phyloP scores from a whole-genome alignment of 192 early-diverging fungal species.

The Glomus cerebriforme region DNA sequence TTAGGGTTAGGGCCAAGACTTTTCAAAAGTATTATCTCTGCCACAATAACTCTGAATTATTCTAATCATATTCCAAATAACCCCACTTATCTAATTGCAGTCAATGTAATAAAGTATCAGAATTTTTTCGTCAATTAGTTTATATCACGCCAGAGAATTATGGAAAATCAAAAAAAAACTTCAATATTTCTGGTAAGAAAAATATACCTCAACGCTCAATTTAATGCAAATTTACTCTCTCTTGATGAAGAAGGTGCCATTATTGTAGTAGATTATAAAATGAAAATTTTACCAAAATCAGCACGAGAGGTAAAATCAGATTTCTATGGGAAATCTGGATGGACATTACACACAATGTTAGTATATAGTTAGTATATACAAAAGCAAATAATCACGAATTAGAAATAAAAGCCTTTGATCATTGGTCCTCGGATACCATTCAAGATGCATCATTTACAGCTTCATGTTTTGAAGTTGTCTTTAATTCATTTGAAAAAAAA shows the following conservation, averaged over 20 bases:
- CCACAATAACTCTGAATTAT: no score
- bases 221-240: neutral
- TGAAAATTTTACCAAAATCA: constrained; percentile 11
- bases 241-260: neutral
- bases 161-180: constrained; percentile 4
- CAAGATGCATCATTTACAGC: neutral
- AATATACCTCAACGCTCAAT: constrained; percentile 3
- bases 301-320: neutral
- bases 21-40: no score
- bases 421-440: neutral
- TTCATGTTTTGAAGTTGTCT: neutral
- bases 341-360: neutral
- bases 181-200: neutral
- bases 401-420: neutral
- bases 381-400: neutral
- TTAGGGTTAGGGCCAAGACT: no score
- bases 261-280: constrained; percentile 16
- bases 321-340: constrained; percentile 6
- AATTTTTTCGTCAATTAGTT: neutral
- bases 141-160: neutral
- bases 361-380: no score
- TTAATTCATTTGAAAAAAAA: neutral
- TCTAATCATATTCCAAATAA: no score
- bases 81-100: neutral
- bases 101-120: neutral